Percentiles rank a stretch among this genome's conserved stretches.
Conservation (phyloP, 2,329 filamentous ascomycete genomes). For the Botrytis byssoidea region DNA sequence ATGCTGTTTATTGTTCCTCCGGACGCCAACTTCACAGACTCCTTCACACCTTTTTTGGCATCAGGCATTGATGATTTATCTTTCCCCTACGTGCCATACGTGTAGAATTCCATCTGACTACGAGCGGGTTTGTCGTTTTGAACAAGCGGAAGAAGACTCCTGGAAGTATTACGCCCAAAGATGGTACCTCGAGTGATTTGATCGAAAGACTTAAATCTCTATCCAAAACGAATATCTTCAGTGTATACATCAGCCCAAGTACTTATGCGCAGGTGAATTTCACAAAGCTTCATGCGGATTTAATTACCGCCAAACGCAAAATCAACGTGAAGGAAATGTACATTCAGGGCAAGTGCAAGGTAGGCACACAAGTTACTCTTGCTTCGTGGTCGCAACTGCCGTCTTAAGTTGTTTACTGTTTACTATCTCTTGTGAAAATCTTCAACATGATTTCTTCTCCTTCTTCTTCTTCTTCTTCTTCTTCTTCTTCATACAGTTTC, state of each 20-base stretch:
- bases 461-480: no score
- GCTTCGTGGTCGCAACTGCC: no score
- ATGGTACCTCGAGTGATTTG: neutral
- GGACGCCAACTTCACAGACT: neutral
- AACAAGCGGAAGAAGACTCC: neutral
- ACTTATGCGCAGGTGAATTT: neutral
- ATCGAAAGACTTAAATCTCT: neutral
- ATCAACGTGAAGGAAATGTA: neutral
- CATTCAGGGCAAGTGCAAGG: no score
- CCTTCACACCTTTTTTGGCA: neutral
- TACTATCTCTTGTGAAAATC: no score
- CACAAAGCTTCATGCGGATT: neutral
- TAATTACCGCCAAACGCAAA: neutral
- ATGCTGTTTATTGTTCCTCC: neutral
- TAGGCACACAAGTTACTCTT: no score
- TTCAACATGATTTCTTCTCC: no score
- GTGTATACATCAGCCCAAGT: neutral
- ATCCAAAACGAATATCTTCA: neutral
- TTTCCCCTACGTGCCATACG: neutral
- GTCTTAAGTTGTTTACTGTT: no score
- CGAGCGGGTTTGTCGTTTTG: neutral
- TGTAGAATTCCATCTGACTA: neutral
- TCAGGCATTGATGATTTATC: neutral
- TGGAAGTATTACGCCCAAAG: neutral
- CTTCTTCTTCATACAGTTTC: no score